Evolutionary conservation across 1,284 basidiomycete species (phyloP), one percentile per base, ranked within the genome.

Genomic region (Somion occarium): DNA sequence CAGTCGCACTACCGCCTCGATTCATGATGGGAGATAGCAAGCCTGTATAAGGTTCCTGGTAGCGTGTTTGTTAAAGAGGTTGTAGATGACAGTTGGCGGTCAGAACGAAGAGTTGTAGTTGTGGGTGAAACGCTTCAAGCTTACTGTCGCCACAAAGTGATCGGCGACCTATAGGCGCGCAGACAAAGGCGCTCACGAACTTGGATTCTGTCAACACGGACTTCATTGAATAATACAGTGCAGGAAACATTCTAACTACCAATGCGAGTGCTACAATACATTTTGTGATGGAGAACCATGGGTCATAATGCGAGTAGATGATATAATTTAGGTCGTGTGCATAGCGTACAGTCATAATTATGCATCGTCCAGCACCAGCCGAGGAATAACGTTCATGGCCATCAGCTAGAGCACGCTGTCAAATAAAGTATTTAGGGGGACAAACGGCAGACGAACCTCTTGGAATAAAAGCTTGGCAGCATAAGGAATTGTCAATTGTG

Each of bases 391-490:
- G 63, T 95, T 95, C 92, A 95, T 95, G 13, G 91, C 92, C 88
- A 95, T 93, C 62, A 94, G 71, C 91, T 93, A 59, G 51, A 56
- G 52, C 44, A 52, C 52, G 46, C 48, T 41, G 20, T 50, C 44
- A 46, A 45, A 18, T 37, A 34, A 24, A 49, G 22, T 37, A 5
- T 5, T 39, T 48, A 42, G 37, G 38, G 51, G 4, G n/a, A 7
- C 30, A 15, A 15, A 34, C 30, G 7, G 30, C 30, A 22, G 23
- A 66, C 82, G 57, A 59, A 94, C 92, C 80, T 98, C 95, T 69
- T 99, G 95, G 76, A 99, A 95, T 44, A 99, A 75, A 54, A 99
- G 69, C 71, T 99, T 99, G 49, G 95, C 94, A 7, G 96, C 97
- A 65, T 99, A 99, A 1, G 97, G 97, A 52, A 99, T 95, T n/a